phyloP scores from a whole-genome alignment of 2,329 filamentous ascomycete genomes.

The Leptographium radiaticola region DNA sequence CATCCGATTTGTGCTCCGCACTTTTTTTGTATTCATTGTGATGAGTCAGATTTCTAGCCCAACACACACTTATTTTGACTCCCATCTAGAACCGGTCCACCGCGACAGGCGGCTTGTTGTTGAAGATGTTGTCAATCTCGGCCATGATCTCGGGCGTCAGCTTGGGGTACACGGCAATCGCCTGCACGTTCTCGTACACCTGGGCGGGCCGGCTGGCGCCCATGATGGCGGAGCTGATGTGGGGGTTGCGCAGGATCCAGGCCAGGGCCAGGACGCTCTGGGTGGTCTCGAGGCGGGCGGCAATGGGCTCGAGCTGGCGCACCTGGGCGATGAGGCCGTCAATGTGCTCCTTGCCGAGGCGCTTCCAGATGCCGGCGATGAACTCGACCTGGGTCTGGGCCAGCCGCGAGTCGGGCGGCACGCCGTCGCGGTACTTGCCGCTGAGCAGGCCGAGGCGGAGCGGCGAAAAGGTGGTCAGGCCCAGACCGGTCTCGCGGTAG shows the following conservation, averaged over 20 bases:
- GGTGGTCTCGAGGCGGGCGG: conserved; percentile 48
- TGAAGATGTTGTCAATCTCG: conserved; percentile 45
- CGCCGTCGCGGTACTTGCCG: conserved; percentile 50
- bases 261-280: conserved; percentile 42
- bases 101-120: conserved; percentile 40
- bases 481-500: conserved; percentile 41
- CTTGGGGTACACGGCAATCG: conserved; percentile 37
- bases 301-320: conserved; percentile 45
- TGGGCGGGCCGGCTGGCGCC: conserved; percentile 45
- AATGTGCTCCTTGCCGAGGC: conserved; percentile 38
- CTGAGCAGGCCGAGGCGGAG: conserved; percentile 42
- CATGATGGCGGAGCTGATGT: conserved; percentile 48
- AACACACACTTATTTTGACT: background rate
- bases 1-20: too few species aligned
- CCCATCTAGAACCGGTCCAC: conserved; percentile 17
- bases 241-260: conserved; percentile 48
- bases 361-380: conserved; percentile 37
- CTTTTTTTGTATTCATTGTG: too few species aligned
- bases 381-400: conserved; percentile 42
- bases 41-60: too few species aligned
- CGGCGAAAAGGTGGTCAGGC: conserved; percentile 38
- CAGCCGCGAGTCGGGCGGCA: conserved; percentile 47
- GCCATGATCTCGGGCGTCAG: conserved; percentile 44
- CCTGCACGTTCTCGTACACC: conserved; percentile 44
- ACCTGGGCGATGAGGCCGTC: conserved; percentile 40